These are phyloP conservation scores for Aureobasidium sp. DNA, from an alignment of 2,329 filamentous ascomycete species.

Conservation along the genomic window DNA sequence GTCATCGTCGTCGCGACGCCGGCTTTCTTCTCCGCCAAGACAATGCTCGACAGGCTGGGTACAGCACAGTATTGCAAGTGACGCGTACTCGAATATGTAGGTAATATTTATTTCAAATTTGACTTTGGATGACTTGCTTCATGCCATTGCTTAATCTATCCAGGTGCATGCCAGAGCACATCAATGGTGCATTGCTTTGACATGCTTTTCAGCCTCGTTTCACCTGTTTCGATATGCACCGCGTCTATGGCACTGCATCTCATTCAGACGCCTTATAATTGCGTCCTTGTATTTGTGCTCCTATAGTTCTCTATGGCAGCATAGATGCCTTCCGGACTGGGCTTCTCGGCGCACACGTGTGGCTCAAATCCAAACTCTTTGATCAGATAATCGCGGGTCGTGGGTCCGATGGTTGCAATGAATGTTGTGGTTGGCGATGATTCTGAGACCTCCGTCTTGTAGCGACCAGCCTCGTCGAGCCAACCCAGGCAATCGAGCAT, in stretches of 20 bases:
- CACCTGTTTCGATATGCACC: background rate
- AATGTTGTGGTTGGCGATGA: constrained; percentile 40
- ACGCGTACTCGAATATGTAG: background rate
- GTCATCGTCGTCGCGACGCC: constrained; percentile 1
- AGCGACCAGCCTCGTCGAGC: constrained; percentile 35
- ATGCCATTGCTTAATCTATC: background rate
- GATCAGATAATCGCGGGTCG: constrained; percentile 69
- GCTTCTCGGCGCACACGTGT: constrained; percentile 73
- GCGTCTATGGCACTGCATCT: background rate
- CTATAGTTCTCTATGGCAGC: constrained; percentile 9
- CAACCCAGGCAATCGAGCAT: constrained; percentile 50
- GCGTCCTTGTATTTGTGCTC: background rate
- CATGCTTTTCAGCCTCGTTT: background rate
- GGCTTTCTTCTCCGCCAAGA: constrained; percentile 1
- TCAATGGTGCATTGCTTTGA: constrained; percentile 1
- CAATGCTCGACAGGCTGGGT: background rate
- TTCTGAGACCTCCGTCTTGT: constrained; percentile 20
- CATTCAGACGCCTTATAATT: background rate
- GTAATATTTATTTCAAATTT: background rate
- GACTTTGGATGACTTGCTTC: constrained; percentile 4
- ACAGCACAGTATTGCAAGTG: background rate
- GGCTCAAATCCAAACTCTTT: constrained; percentile 60
- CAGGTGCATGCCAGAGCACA: background rate
- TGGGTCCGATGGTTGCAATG: constrained; percentile 87
- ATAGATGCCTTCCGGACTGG: constrained; percentile 69